Conservation (phyloP, 2,329 filamentous ascomycete genomes). For the Colletotrichum tropicale region DNA sequence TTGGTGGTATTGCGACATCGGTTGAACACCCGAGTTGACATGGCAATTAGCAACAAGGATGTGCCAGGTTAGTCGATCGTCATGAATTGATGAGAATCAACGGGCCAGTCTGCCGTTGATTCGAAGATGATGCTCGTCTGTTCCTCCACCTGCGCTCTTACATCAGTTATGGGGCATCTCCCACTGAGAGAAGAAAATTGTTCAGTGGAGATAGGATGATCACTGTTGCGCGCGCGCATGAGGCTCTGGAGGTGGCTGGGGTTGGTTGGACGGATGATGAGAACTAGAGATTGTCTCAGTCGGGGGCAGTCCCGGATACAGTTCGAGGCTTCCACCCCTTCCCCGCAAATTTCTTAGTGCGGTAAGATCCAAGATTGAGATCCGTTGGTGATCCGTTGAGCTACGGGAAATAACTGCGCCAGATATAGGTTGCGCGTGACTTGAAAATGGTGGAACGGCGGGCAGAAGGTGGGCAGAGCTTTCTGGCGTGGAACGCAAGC, state of each 20-base stretch:
- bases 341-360: constrained; percentile 13
- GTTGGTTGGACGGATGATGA: background rate
- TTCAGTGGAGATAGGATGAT: background rate
- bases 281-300: constrained; percentile 17
- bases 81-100: background rate
- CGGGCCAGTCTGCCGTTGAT: background rate
- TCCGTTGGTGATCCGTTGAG: background rate
- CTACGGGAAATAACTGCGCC: constrained; percentile 7
- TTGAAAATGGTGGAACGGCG: background rate
- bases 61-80: background rate
- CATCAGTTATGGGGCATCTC: background rate
- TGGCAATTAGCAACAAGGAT: background rate
- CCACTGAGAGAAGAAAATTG: background rate
- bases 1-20: constrained; percentile 1
- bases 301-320: constrained; percentile 7
- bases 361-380: constrained; percentile 11
- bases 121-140: background rate
- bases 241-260: background rate
- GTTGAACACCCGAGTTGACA: constrained; percentile 7
- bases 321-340: constrained; percentile 11
- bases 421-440: background rate
- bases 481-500: background rate
- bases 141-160: background rate
- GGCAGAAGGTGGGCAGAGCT: background rate
- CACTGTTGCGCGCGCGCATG: background rate